phyloP scores from a whole-genome alignment of 2,329 filamentous ascomycete genomes.

The Neonectria ditissima region DNA sequence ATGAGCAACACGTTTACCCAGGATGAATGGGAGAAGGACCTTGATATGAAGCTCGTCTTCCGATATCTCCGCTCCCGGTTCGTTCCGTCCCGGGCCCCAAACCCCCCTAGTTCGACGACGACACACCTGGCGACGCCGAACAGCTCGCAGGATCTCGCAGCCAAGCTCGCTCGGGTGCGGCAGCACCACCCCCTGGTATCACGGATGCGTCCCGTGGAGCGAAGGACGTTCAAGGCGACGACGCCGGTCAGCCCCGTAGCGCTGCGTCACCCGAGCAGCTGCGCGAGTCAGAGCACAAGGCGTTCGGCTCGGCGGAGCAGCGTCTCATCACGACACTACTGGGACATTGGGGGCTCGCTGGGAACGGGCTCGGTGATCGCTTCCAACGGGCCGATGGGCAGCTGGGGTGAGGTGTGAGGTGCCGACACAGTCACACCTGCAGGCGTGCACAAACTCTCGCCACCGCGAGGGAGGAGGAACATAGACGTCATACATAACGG shows the following conservation, averaged over 20 bases:
- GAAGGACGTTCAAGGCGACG: constrained; percentile 67
- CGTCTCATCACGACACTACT: constrained; percentile 85
- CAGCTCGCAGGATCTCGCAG: constrained; percentile 73
- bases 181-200: constrained; percentile 90
- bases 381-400: constrained; percentile 75
- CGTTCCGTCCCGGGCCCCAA: constrained; percentile 62
- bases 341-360: constrained; percentile 87
- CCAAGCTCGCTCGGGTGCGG: constrained; percentile 84
- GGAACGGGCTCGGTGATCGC: constrained; percentile 80
- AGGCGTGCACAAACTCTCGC: constrained; percentile 12
- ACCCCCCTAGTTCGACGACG: constrained; percentile 56
- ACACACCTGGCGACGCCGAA: constrained; percentile 62
- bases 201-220: constrained; percentile 61
- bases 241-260: constrained; percentile 62
- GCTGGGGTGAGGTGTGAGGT: constrained; percentile 79
- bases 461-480: constrained; percentile 28
- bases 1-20: constrained; percentile 63
- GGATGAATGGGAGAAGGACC: constrained; percentile 93
- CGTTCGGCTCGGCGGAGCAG: constrained; percentile 76
- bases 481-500: constrained; percentile 25
- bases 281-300: constrained; percentile 88
- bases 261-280: constrained; percentile 72
- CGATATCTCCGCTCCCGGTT: constrained; percentile 85
- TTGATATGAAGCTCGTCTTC: constrained; percentile 93
- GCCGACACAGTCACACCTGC: constrained; percentile 19